Percentiles rank a stretch among this genome's conserved stretches.
These are phyloP conservation scores for Caryopteris hybrid DNA, from an alignment of 305 asterid species.

Conservation along the genomic window DNA sequence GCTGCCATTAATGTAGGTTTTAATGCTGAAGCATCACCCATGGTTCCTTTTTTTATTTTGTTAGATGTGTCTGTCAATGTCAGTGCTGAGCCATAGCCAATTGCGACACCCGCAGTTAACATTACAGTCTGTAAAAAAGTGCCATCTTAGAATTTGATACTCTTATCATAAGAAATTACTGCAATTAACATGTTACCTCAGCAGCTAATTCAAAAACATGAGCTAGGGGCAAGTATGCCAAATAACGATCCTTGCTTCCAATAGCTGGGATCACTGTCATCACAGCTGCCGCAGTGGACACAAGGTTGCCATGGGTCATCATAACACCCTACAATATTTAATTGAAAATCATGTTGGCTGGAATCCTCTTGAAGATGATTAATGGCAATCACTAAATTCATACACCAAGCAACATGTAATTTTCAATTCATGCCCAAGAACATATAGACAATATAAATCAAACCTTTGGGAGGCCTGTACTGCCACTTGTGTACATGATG, in stretches of 20 bases:
- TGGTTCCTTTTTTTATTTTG: slow-evolving; percentile 81
- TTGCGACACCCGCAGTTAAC: slow-evolving; percentile 67
- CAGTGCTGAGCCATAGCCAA: slow-evolving; percentile 85
- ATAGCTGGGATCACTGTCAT: slow-evolving; percentile 69
- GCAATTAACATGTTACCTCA: slow-evolving; percentile 47
- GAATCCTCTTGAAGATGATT: slow-evolving; percentile 7
- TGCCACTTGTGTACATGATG: slow-evolving; percentile 92
- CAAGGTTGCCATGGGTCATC: slow-evolving; percentile 86
- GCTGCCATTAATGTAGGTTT: slow-evolving; percentile 80
- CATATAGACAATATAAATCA: slow-evolving; percentile 6
- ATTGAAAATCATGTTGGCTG: slow-evolving; percentile 11
- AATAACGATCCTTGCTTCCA: slow-evolving; percentile 62
- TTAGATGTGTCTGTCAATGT: slow-evolving; percentile 86
- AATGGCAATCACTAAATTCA: slow-evolving; percentile 16
- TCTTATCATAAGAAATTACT: slow-evolving; percentile 4
- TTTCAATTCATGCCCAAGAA: slow-evolving; percentile 8
- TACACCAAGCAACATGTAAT: slow-evolving; percentile 4
- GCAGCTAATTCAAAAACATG: slow-evolving; percentile 92
- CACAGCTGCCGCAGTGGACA: slow-evolving; percentile 86
- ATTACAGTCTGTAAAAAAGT: slow-evolving; percentile 61
- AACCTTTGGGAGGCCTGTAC: slow-evolving; percentile 94
- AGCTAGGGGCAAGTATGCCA: slow-evolving; percentile 91
- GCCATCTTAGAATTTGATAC: slow-evolving; percentile 23
- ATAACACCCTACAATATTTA: slow-evolving; percentile 69
- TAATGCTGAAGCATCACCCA: slow-evolving; percentile 73